Conservation (phyloP, 139 green algal genomes). For the Pycnococcus provasolii region DNA sequence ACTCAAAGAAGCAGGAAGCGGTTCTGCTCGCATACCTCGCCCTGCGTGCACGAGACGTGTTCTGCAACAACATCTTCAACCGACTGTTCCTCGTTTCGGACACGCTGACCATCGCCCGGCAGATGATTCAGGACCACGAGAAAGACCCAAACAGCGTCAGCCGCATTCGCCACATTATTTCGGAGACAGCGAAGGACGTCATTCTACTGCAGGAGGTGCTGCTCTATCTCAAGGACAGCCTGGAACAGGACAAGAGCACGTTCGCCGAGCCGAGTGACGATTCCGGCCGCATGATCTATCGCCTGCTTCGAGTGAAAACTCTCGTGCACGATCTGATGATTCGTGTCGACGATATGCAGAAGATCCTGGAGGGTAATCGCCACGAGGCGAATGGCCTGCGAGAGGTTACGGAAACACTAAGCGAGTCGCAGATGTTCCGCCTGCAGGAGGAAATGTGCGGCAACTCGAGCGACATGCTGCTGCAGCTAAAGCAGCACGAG, state of each 20-base stretch:
- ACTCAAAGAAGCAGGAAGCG: constrained; percentile 12
- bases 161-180: constrained; percentile 13
- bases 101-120: constrained; percentile 9
- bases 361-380: constrained; percentile 1
- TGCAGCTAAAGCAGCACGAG: constrained; percentile 20
- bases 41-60: constrained; percentile 14
- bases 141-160: constrained; percentile 20
- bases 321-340: constrained; percentile 12
- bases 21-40: constrained; percentile 20
- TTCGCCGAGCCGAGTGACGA: constrained; percentile 1
- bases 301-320: constrained; percentile 4
- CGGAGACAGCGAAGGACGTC: constrained; percentile 22
- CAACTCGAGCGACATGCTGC: constrained; percentile 19
- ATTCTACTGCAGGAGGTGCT: constrained; percentile 24
- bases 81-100: constrained; percentile 19
- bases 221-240: constrained; percentile 12
- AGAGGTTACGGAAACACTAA: constrained; percentile 18
- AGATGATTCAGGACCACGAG: constrained; percentile 14
- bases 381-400: constrained; percentile 20
- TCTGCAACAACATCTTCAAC: constrained; percentile 22
- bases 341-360: constrained; percentile 17
- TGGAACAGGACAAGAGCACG: constrained; percentile 17
- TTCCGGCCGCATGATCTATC: constrained; percentile 3
- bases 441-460: constrained; percentile 23
- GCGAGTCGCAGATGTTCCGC: constrained; percentile 16